Base-by-base conservation (phyloP, 2,329 filamentous ascomycete genomes). In the Colletotrichum sp. region DNA sequence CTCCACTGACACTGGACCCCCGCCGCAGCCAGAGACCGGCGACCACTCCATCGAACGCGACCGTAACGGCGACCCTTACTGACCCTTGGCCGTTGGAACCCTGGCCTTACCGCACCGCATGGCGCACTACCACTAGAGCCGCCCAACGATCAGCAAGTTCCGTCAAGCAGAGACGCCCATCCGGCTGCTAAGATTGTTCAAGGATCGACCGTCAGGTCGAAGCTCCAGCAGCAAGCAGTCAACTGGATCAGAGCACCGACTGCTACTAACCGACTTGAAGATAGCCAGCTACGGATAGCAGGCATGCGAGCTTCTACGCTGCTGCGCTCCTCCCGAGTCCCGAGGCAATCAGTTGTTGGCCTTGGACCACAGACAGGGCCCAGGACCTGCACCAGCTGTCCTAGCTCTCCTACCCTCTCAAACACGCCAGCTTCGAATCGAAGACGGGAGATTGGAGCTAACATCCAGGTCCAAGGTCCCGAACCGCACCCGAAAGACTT, bases 351-450 rank as follows among this genome's bases (percentile, higher is more conserved):
- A 72, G 63, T 73, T 63, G 16, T 32, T 34, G 59, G 59, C 18
- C 59, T 34, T n/a, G 73, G 28, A 68, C 73, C 70, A 73, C 70
- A 73, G 73, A 75, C 69, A 52, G 34, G 72, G 69, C 57, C 72
- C 55, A 72, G 61, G 63, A 72, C 43, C 63, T 43, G 69, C 39
- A 66, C 72, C 63, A 26, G 30, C 60, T 36, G 60, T 63, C 39
- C 32, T 30, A 24, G 69, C 55, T 67, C 68, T 64, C 61, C 59
- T 61, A 67, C 36, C 61, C 61, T 72, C 68, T 61, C 52, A 75
- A 72, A 72, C 72, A 30, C 68, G 61, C 72, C 72, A 72, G 24
- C 69, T 12, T 60, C 57, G 52, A 61, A 43, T 72, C 68, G 68
- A 72, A 39, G 24, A 24, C 26, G 30, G 18, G 21, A 28, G 21